Percentiles rank a stretch among this genome's conserved stretches.
Conservation (phyloP, 1,139 yeast species). For the Candida sanyaensis region DNA sequence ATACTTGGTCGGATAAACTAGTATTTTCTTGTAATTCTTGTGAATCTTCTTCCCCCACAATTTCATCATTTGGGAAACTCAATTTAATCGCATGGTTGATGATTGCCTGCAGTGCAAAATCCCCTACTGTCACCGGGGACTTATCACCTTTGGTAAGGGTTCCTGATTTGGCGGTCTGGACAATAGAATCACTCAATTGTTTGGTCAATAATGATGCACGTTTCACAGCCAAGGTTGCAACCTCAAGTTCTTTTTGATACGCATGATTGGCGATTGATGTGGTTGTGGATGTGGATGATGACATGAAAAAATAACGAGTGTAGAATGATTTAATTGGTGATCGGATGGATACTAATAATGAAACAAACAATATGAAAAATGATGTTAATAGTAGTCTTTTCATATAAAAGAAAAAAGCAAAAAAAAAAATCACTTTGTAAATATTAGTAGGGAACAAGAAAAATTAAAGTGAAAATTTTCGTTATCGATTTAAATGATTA, state of each 20-base stretch:
- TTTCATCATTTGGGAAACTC: slow-evolving; percentile 80
- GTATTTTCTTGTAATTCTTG: slow-evolving; percentile 54
- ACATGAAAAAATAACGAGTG: slow-evolving; percentile 1
- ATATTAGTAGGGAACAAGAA: neutral
- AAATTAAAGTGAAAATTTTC: neutral
- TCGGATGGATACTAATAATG: neutral
- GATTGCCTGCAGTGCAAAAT: slow-evolving; percentile 93
- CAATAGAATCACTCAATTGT: slow-evolving; percentile 67
- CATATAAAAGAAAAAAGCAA: neutral
- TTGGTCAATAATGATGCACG: slow-evolving; percentile 82
- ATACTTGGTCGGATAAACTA: slow-evolving; percentile 39
- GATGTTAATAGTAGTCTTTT: neutral
- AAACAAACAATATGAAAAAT: slow-evolving; percentile 7
- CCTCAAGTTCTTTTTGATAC: slow-evolving; percentile 58
- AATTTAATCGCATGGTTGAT: slow-evolving; percentile 78
- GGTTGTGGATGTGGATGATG: slow-evolving; percentile 7
- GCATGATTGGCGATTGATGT: slow-evolving; percentile 18
- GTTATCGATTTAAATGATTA: neutral
- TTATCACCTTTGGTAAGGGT: slow-evolving; percentile 83
- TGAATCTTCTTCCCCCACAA: slow-evolving; percentile 95
- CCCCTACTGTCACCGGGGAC: slow-evolving; percentile 97
- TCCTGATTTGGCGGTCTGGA: slow-evolving; percentile 53
- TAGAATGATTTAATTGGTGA: neutral
- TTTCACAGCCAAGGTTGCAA: slow-evolving; percentile 88
- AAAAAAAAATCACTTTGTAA: too few relatives aligned